Conservation (phyloP, 495 filamentous ascomycete species). For the Chaetomidium leptoderma region DNA sequence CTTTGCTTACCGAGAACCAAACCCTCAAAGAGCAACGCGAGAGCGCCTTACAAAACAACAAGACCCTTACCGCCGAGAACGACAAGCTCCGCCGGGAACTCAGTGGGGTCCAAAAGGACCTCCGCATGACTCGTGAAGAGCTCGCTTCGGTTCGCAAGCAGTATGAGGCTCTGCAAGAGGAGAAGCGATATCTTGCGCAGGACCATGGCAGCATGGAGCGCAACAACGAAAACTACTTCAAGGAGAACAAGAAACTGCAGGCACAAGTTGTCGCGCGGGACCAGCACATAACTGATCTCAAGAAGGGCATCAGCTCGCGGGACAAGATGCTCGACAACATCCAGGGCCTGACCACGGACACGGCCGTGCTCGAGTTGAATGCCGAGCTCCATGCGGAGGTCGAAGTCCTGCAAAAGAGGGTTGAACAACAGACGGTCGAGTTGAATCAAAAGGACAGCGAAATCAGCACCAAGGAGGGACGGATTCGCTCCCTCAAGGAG, state of each 20-base stretch:
- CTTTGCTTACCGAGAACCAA: conserved; percentile 34
- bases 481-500: conserved; percentile 33
- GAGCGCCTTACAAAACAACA: conserved; percentile 25
- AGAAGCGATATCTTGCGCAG: conserved; percentile 38
- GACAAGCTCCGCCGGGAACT: conserved; percentile 38
- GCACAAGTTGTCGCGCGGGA: conserved; percentile 39
- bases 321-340: conserved; percentile 36
- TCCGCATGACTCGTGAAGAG: conserved; percentile 33
- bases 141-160: conserved; percentile 34
- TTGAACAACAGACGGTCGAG: conserved; percentile 28
- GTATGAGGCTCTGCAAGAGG: conserved; percentile 30
- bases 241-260: conserved; percentile 44
- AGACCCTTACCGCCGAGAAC: conserved; percentile 30
- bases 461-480: conserved; percentile 24
- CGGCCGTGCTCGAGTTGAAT: conserved; percentile 31
- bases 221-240: conserved; percentile 45
- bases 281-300: conserved; percentile 35
- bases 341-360: conserved; percentile 31
- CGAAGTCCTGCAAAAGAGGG: conserved; percentile 30
- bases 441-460: conserved; percentile 28
- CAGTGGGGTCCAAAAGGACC: conserved; percentile 33
- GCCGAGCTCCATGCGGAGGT: conserved; percentile 37
- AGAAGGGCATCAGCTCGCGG: conserved; percentile 32
- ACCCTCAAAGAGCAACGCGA: conserved; percentile 30
- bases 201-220: conserved; percentile 44